Evolutionary conservation across 257 asterid genomes (phyloP).

Genomic region (Paulownia fortunei): DNA sequence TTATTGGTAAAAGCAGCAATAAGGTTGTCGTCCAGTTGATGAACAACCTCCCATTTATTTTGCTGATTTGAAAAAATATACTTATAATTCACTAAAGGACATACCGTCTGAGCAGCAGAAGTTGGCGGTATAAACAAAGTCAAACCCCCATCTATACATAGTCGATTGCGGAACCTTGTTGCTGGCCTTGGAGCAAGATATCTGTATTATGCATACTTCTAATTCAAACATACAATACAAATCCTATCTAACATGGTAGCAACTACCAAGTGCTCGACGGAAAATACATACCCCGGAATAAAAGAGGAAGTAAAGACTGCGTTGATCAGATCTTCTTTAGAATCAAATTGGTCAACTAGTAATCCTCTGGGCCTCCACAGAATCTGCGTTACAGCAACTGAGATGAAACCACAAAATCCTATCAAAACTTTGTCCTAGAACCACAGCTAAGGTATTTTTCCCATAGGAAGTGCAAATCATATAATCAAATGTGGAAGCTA

Average conservation of each 20-base stretch:
- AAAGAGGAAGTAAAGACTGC: conserved; percentile 95
- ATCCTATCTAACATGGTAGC: not conserved
- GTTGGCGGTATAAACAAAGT: conserved; percentile 98
- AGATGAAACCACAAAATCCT: conserved; percentile 36
- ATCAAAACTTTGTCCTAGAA: conserved; percentile 27
- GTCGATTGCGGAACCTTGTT: conserved; percentile 78
- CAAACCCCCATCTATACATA: conserved; percentile 91
- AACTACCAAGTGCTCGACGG: too few species aligned
- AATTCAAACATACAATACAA: conserved; percentile 34
- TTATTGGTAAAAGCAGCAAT: too few species aligned
- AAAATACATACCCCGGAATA: conserved; percentile 76
- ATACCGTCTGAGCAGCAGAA: conserved; percentile 86
- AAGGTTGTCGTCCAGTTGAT: too few species aligned
- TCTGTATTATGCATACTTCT: conserved; percentile 45
- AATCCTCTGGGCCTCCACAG: conserved; percentile 97
- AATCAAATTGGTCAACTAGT: conserved; percentile 90
- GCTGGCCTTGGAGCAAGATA: conserved; percentile 99
- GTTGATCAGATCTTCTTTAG: conserved; percentile 88
- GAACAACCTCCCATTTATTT: too few species aligned
- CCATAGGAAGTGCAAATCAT: not conserved
- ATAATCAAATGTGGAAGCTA: not conserved
- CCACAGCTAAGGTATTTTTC: not conserved
- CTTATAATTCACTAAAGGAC: too few species aligned
- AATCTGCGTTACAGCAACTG: conserved; percentile 95
- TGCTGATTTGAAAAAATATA: too few species aligned